Evolutionary conservation across 2,329 filamentous ascomycete species (phyloP).

Genomic region (Epichloe sp.): DNA sequence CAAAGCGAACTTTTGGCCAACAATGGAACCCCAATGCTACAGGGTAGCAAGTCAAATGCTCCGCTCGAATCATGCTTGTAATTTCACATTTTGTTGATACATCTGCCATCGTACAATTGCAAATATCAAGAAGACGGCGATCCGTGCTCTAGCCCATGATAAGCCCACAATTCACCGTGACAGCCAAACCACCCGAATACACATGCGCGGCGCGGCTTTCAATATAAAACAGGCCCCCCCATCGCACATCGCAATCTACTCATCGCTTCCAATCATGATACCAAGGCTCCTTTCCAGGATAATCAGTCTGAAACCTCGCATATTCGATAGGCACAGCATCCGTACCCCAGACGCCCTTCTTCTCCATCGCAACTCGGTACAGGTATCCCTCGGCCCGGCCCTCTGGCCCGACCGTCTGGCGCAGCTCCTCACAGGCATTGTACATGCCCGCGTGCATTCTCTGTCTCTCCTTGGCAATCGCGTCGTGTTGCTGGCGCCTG

Average conservation of each 20-base stretch:
- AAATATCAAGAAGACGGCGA: too few species aligned
- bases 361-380: conserved; percentile 81
- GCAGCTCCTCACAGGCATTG: conserved; percentile 73
- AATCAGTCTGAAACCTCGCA: conserved; percentile 72
- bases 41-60: too few species aligned
- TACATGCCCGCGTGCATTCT: conserved; percentile 73
- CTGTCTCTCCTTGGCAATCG: conserved; percentile 58
- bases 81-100: neutral
- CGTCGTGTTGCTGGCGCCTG: conserved; percentile 52
- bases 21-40: too few species aligned
- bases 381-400: conserved; percentile 53
- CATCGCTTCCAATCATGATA: conserved; percentile 79
- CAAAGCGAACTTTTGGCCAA: too few species aligned
- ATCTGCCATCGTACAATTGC: neutral
- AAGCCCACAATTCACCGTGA: neutral
- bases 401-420: conserved; percentile 43
- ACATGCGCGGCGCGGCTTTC: neutral
- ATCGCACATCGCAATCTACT: conserved; percentile 3
- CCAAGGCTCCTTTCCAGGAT: conserved; percentile 67
- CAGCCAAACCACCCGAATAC: neutral
- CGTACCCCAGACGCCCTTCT: conserved; percentile 66
- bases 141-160: too few species aligned
- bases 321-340: conserved; percentile 84
- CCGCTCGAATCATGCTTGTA: neutral
- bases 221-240: neutral